phyloP scores from a whole-genome alignment of 345 rosid genomes.

The Aurinia saxatilis region DNA sequence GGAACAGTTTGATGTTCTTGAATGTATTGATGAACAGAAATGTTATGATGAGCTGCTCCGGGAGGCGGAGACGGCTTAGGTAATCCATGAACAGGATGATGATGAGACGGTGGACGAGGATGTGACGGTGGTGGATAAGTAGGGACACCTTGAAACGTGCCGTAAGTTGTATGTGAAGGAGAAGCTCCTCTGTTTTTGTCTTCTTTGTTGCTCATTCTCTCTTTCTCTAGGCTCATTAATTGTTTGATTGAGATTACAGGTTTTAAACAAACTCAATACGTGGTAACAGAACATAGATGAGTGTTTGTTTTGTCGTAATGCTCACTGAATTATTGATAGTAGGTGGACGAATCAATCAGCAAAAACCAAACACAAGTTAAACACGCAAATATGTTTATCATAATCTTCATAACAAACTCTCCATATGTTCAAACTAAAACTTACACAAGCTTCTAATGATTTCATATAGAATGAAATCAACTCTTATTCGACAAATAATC shows the following conservation, averaged over 20 bases:
- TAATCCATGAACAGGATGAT: slow-evolving; percentile 42
- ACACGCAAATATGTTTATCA: slow-evolving; percentile 8
- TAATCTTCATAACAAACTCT: background rate
- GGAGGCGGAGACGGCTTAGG: slow-evolving; percentile 79
- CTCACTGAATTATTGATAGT: background rate
- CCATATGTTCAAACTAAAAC: too few relatives aligned
- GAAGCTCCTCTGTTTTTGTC: slow-evolving; percentile 33
- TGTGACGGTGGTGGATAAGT: slow-evolving; percentile 46
- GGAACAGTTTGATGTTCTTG: slow-evolving; percentile 67
- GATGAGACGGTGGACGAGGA: slow-evolving; percentile 21
- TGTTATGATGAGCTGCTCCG: slow-evolving; percentile 33
- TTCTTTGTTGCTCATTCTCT: slow-evolving; percentile 24
- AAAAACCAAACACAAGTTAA: slow-evolving; percentile 17
- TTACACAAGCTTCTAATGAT: background rate
- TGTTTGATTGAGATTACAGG: background rate
- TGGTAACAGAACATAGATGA: background rate
- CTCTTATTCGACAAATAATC: background rate
- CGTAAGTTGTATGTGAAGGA: slow-evolving; percentile 50
- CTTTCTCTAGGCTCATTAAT: background rate
- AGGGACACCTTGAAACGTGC: slow-evolving; percentile 89
- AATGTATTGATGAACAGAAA: slow-evolving; percentile 40
- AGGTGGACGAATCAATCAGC: slow-evolving; percentile 7
- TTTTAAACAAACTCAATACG: background rate
- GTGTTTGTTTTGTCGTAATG: background rate
- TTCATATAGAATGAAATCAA: background rate